A percentile compares a stretch with the other conserved stretches of the same genome.
These are phyloP conservation scores for Pichia sp. DNA, from an alignment of 1,139 yeast genomes.

Conservation along the genomic window DNA sequence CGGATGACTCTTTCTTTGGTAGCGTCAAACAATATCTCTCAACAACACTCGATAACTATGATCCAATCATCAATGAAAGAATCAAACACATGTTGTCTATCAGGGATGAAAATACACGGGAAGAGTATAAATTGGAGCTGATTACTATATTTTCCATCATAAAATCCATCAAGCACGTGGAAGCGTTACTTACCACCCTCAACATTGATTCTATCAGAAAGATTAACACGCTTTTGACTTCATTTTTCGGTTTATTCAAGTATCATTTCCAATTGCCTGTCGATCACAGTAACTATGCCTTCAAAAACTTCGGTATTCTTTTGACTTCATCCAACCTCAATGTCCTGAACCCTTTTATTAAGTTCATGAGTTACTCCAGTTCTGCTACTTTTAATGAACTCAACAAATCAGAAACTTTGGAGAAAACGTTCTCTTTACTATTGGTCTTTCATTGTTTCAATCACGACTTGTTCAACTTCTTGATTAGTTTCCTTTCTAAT, in stretches of 20 bases:
- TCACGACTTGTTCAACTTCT: conserved; percentile 15
- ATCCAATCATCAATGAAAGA: not conserved
- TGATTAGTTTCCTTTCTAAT: not conserved
- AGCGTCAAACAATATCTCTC: conserved; percentile 1
- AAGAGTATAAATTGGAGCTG: conserved; percentile 26
- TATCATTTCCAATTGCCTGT: conserved; percentile 30
- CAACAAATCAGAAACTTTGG: conserved; percentile 23
- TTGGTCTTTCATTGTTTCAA: conserved; percentile 23
- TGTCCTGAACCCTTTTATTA: conserved; percentile 21
- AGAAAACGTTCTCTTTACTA: conserved; percentile 21
- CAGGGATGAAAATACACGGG: conserved; percentile 6
- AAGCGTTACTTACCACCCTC: conserved; percentile 11
- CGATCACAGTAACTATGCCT: conserved; percentile 25
- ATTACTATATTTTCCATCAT: conserved; percentile 26
- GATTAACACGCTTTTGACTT: conserved; percentile 16
- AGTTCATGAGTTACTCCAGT: conserved; percentile 15
- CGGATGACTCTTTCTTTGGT: not conserved
- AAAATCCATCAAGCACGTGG: conserved; percentile 19
- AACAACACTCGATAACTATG: conserved; percentile 1
- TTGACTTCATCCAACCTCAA: conserved; percentile 17
- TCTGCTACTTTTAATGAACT: conserved; percentile 17
- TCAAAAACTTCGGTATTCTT: conserved; percentile 27
- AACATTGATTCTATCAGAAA: conserved; percentile 16
- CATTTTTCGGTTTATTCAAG: conserved; percentile 24
- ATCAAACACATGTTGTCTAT: not conserved